phyloP scores from a whole-genome alignment of 1,284 basidiomycete species.

The Sanghuangporus sanghuang region DNA sequence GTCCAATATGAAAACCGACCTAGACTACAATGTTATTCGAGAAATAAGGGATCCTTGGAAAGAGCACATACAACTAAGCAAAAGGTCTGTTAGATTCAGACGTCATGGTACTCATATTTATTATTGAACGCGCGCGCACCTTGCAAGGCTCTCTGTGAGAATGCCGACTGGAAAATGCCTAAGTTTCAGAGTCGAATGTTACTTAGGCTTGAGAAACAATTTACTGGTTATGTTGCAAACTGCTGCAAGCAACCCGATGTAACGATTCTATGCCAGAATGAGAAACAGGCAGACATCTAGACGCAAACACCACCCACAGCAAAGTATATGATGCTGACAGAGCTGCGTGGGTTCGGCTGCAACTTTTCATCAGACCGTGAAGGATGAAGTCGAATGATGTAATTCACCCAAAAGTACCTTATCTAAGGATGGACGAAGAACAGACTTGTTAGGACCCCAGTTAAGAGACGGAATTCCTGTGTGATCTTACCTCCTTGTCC shows the following conservation, averaged over 20 bases:
- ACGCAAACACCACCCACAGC: too few relatives aligned
- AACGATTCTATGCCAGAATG: background rate
- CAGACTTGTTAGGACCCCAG: background rate
- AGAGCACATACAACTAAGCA: too few relatives aligned
- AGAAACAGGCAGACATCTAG: too few relatives aligned
- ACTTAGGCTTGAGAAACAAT: too few relatives aligned
- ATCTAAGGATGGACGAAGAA: too few relatives aligned
- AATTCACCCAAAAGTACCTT: background rate
- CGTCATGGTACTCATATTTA: too few relatives aligned
- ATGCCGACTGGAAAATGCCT: background rate
- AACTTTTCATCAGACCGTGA: background rate
- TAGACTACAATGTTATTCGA: too few relatives aligned
- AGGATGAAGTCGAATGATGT: background rate
- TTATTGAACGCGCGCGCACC: too few relatives aligned
- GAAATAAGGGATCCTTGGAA: too few relatives aligned
- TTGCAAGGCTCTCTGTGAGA: background rate
- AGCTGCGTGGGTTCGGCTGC: background rate
- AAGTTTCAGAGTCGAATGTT: too few relatives aligned
- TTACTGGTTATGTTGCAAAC: background rate
- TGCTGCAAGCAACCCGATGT: background rate
- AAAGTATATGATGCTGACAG: background rate
- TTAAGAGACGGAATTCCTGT: background rate
- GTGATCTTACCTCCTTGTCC: background rate
- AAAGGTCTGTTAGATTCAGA: too few relatives aligned
- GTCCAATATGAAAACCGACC: background rate